Conservation (phyloP, 2,329 filamentous ascomycete species). For the Madurella mycetomatis region DNA sequence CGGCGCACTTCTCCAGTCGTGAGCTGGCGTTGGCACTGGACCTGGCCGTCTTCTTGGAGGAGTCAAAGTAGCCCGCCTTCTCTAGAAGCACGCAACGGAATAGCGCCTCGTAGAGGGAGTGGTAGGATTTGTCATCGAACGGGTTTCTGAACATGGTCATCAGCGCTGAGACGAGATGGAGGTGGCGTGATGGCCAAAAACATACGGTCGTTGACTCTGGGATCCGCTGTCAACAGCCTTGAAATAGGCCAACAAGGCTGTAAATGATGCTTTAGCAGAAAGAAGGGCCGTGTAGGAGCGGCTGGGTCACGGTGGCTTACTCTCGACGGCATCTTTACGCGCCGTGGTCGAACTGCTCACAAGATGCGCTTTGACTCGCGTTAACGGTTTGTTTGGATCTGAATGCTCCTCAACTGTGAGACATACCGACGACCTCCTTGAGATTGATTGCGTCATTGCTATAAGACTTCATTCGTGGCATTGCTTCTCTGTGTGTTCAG, state of each 20-base stretch:
- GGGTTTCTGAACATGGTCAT: conserved; percentile 16
- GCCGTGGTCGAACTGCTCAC: conserved; percentile 11
- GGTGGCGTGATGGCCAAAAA: neutral
- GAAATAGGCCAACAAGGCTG: conserved; percentile 25
- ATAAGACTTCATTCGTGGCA: conserved; percentile 17
- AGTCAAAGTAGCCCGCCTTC: conserved; percentile 58
- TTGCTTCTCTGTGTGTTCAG: conserved; percentile 3
- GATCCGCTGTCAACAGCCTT: conserved; percentile 19
- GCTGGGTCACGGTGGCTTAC: conserved; percentile 12
- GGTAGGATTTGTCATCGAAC: conserved; percentile 73
- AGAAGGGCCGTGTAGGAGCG: neutral
- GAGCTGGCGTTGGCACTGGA: conserved; percentile 41
- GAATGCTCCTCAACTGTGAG: neutral
- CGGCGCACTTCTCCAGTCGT: conserved; percentile 64
- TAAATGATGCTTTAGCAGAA: neutral
- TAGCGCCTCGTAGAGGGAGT: conserved; percentile 74
- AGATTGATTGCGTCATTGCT: conserved; percentile 21
- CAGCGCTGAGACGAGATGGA: neutral
- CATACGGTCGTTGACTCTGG: conserved; percentile 17
- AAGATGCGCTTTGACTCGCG: conserved; percentile 18
- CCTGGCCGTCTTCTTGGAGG: conserved; percentile 34
- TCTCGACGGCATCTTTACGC: conserved; percentile 22
- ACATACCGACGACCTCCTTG: conserved; percentile 22
- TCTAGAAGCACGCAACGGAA: conserved; percentile 67
- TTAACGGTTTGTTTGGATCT: conserved; percentile 7